Evolutionary conservation across 2,329 filamentous ascomycete species (phyloP), one percentile per base, ranked within the genome.

Genomic region (Arthrobotrys sphaeroides): DNA sequence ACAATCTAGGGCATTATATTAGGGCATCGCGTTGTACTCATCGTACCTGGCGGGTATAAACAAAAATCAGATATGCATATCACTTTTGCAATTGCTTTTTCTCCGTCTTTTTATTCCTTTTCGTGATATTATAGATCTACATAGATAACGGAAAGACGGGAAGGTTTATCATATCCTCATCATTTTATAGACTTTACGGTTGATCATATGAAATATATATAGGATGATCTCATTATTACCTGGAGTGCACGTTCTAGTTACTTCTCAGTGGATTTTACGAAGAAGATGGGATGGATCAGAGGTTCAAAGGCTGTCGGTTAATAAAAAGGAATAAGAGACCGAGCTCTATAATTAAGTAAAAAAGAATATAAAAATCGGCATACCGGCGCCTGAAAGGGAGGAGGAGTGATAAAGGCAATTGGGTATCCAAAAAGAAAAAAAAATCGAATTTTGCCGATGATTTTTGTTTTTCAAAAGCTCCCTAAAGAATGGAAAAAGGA

Each of bases 1-100:
- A n/a, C n/a, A 33, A 60, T 68, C 62, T 69, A 64, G 45, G 55
- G 67, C 45, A 70, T 62, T 55, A 28, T 53, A 55, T 55, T 55
- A 68, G 51, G 65, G 65, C 36, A 69, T 69, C 55, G 65, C 53
- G 53, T 42, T 43, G 22, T 31, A 55, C n/a, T n/a, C n/a, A n/a
- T n/a, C n/a, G n/a, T n/a, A n/a, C n/a, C n/a, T n/a, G n/a, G n/a
- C 31, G 16, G 22, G 31, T 24, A 57, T 55, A 62, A 62, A 47
- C 36, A 62, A 43, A 55, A 55, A 5, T 10, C 28, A 5, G 28
- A 5, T 45, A n/a, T 45, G n/a, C n/a, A n/a, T n/a, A n/a, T n/a
- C n/a, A n/a, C n/a, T n/a, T n/a, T n/a, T n/a, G n/a, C n/a, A n/a
- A n/a, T 59, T 59, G 2, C 18, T 43, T 26, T 7, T 10, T 20